Evolutionary conservation across 1,139 yeast genomes (phyloP), one percentile per base, ranked within the genome.

Genomic region (Debaryomycetaceae sp.): DNA sequence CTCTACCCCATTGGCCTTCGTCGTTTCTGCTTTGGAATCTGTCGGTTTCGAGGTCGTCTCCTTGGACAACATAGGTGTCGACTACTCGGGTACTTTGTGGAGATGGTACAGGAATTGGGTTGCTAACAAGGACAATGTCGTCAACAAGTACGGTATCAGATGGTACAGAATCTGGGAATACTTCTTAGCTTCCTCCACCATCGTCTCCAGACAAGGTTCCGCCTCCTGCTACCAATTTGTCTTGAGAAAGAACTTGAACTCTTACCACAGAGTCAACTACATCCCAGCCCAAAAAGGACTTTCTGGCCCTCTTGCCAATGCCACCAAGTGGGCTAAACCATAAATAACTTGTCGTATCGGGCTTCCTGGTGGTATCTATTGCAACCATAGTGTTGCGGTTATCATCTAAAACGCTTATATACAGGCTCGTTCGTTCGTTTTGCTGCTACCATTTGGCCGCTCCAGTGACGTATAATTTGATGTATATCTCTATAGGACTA

Each of bases 91-190:
- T 37, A 88, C 97, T 42, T 71, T 88, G 58, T 87, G 94, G 91
- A 81, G 83, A 70, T 88, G 96, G 97, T 89, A 89, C 79, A 75
- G 94, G 65, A 89, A 88, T 79, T 88, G 97, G 97, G 63, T 85
- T 55, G 84, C 83, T 47, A 88, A 88, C 80, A 79, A 78, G 67
- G 92, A 87, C 40, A 73, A 79, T 59, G 88, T 79, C 46, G 73
- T 83, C 45, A 77, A 79, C 71, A 87, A 86, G 70, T 88, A 89
- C 58, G 97, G 97, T 53, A 68, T 77, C 53, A 83, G 82, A 70
- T 88, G 96, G 96, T 89, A 73, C 70, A 82, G 95, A 67, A 87
- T 88, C 65, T 88, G 96, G 96, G 95, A 87, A 67, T 87, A 67
- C 73, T 88, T 88, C 71, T 79, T 88, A 59, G 87, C 95, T 47